Percentiles rank a stretch among this genome's conserved stretches.
phyloP scores from a whole-genome alignment of 805 yeast species.

The Wickerhamiella occidentalis region DNA sequence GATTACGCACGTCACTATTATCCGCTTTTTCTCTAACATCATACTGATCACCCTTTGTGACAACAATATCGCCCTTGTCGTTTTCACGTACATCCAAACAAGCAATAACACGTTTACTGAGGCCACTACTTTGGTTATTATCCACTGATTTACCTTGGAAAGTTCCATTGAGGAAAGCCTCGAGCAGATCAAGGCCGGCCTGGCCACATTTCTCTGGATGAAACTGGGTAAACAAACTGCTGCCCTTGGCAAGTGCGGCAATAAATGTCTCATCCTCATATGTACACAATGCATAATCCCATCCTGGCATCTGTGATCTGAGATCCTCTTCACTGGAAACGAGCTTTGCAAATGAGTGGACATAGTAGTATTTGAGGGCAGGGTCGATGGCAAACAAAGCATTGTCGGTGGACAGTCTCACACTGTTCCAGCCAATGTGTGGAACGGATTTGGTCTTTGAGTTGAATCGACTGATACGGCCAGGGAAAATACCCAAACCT shows the following conservation, averaged over 20 bases:
- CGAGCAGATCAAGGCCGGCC: slow-evolving; percentile 72
- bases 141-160: slow-evolving; percentile 22
- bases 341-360: slow-evolving; percentile 75
- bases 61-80: slow-evolving; percentile 90
- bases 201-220: slow-evolving; percentile 97
- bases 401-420: slow-evolving; percentile 19
- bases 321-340: slow-evolving; percentile 22
- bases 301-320: slow-evolving; percentile 33
- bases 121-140: slow-evolving; percentile 34
- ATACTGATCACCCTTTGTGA: slow-evolving; percentile 97
- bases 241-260: slow-evolving; percentile 67
- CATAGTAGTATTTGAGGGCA: slow-evolving; percentile 72
- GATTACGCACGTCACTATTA: slow-evolving; percentile 55
- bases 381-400: slow-evolving; percentile 53
- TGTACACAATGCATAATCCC: slow-evolving; percentile 61
- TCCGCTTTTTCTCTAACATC: slow-evolving; percentile 74
- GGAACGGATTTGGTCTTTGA: slow-evolving; percentile 70
- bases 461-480: slow-evolving; percentile 49
- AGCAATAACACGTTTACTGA: slow-evolving; percentile 86
- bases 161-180: slow-evolving; percentile 50
- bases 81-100: slow-evolving; percentile 95
- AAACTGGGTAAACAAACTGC: slow-evolving; percentile 89
- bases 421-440: slow-evolving; percentile 88
- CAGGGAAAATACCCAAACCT: slow-evolving; percentile 51
- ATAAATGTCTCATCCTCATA: slow-evolving; percentile 73